A percentile compares a stretch with the other conserved stretches of the same genome.
Conservation (phyloP, 768 basidiomycete genomes). For the Phlebiopsis flavidoalba region DNA sequence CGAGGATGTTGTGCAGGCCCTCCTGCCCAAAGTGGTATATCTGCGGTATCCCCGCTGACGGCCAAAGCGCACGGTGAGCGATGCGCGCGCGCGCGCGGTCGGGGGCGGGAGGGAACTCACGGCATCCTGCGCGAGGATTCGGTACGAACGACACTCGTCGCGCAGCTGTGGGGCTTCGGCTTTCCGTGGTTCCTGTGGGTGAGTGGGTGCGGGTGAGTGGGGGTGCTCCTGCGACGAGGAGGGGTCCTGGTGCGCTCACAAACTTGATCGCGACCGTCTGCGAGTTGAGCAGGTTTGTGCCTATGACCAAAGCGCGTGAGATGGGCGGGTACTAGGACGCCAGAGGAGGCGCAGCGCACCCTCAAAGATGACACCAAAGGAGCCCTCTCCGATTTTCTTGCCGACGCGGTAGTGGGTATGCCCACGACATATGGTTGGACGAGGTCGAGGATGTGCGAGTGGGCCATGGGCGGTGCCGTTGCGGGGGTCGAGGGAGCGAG, state of each 20-base stretch:
- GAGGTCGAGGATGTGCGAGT: slow-evolving; percentile 47
- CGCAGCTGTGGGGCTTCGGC: slow-evolving; percentile 97
- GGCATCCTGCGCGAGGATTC: slow-evolving; percentile 81
- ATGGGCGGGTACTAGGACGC: not conserved
- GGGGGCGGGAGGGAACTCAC: slow-evolving; percentile 35
- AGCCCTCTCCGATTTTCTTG: slow-evolving; percentile 98
- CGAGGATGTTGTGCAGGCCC: slow-evolving; percentile 95
- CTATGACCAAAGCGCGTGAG: slow-evolving; percentile 34
- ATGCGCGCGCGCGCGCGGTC: not conserved
- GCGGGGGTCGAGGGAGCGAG: not conserved
- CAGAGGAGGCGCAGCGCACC: slow-evolving; percentile 34
- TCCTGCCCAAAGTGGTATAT: slow-evolving; percentile 99
- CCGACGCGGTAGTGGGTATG: slow-evolving; percentile 96
- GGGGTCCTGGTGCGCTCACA: slow-evolving; percentile 49
- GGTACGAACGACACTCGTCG: slow-evolving; percentile 97
- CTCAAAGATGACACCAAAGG: slow-evolving; percentile 95
- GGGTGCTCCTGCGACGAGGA: not conserved
- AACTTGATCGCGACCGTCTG: slow-evolving; percentile 99
- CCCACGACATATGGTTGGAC: slow-evolving; percentile 81
- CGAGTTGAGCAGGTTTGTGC: slow-evolving; percentile 95
- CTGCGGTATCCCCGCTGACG: slow-evolving; percentile 89
- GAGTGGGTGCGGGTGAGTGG: not conserved
- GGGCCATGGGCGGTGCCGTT: slow-evolving; percentile 23
- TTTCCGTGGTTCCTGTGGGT: slow-evolving; percentile 78
- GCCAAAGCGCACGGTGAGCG: slow-evolving; percentile 7